Percentiles rank a stretch among this genome's conserved stretches.
Evolutionary conservation across 352 stramenopile genomes (phyloP).

Genomic region (Phytopythium kandeliae): DNA sequence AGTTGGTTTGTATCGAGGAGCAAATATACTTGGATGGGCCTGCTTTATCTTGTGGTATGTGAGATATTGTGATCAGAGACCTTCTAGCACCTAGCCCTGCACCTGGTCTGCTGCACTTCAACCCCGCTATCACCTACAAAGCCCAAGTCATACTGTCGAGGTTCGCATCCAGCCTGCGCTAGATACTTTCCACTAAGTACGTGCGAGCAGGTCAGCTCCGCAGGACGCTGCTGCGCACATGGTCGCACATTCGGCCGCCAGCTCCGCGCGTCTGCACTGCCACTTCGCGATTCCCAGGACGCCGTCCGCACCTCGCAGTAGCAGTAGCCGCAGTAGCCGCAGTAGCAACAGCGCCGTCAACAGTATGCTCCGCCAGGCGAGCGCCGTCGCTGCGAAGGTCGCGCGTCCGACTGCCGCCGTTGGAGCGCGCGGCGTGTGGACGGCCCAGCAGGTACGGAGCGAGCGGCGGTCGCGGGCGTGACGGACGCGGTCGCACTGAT

Average conservation of each 20-base stretch:
- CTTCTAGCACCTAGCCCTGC: too few species aligned
- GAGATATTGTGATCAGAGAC: too few species aligned
- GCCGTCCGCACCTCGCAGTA: neutral
- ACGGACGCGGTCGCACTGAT: neutral
- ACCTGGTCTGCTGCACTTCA: too few species aligned
- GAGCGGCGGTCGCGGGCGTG: neutral
- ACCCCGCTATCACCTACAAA: too few species aligned
- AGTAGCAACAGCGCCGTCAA: neutral
- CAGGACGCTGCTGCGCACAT: neutral
- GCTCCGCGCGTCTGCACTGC: neutral
- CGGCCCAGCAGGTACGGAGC: slow-evolving; percentile 29
- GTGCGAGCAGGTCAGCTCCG: neutral
- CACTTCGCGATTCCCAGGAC: neutral
- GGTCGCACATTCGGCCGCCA: slow-evolving; percentile 1
- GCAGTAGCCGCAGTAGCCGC: neutral
- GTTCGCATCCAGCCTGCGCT: neutral
- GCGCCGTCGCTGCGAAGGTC: neutral
- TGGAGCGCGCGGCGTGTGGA: slow-evolving; percentile 25
- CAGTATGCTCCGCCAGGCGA: neutral
- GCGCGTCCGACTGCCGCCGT: neutral
- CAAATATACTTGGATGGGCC: too few species aligned
- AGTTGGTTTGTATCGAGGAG: too few species aligned
- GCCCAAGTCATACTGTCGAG: too few species aligned
- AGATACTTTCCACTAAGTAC: neutral
- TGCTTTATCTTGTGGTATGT: too few species aligned